phyloP scores from a whole-genome alignment of 148 eudicot genomes.

The Polygonum aviculare region DNA sequence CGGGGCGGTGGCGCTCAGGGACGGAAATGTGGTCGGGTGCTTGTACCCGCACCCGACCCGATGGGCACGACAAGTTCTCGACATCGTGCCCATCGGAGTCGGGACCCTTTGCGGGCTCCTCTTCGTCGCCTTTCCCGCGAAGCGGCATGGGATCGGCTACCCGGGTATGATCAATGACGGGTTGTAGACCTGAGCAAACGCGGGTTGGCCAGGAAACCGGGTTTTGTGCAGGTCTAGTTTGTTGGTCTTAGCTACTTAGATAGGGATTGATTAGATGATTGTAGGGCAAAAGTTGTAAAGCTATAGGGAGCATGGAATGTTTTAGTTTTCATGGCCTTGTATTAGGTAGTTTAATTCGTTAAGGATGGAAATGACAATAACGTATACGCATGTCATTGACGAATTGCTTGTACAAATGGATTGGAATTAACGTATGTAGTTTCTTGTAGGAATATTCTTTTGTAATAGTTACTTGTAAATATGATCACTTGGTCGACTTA shows the following conservation, averaged over 20 bases:
- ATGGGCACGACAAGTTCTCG: slow-evolving; percentile 32
- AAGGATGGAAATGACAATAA: background rate
- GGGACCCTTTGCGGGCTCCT: slow-evolving; percentile 47
- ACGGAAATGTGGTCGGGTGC: slow-evolving; percentile 43
- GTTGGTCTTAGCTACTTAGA: background rate
- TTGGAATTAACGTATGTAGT: background rate
- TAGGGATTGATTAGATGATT: background rate
- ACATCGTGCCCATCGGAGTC: slow-evolving; percentile 46
- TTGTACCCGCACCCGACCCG: slow-evolving; percentile 40
- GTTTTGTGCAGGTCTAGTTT: background rate
- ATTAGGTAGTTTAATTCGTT: background rate
- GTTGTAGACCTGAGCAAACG: background rate
- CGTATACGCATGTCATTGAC: background rate
- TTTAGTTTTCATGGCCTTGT: background rate
- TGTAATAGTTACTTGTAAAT: background rate
- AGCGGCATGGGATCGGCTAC: slow-evolving; percentile 55
- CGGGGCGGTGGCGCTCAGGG: slow-evolving; percentile 38
- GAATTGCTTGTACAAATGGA: background rate
- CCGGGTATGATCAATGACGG: slow-evolving; percentile 23
- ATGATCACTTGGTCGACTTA: background rate
- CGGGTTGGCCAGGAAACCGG: background rate
- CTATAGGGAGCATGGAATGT: background rate
- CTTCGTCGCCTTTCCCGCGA: slow-evolving; percentile 53
- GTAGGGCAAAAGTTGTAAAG: background rate
- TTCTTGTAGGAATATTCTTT: background rate